Conservation (phyloP, 129 eudicot genomes). For the Deinandra increscens region DNA sequence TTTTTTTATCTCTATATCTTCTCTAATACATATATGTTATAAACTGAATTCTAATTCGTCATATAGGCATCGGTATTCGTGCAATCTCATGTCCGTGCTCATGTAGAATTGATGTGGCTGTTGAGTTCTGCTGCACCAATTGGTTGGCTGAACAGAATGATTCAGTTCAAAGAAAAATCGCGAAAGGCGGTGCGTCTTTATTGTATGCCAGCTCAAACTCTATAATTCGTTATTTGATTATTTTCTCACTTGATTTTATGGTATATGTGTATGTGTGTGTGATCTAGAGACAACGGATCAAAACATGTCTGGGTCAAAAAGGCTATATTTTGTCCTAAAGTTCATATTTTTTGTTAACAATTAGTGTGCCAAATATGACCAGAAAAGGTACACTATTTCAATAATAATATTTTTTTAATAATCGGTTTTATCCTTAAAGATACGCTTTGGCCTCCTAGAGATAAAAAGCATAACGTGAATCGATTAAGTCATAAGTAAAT, state of each 20-base stretch:
- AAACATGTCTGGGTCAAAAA: neutral
- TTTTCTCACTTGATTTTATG: slow-evolving; percentile 7
- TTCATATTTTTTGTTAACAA: neutral
- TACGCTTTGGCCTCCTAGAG: neutral
- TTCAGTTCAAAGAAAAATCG: slow-evolving; percentile 97
- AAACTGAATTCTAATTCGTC: slow-evolving; percentile 18
- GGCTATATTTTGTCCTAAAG: neutral
- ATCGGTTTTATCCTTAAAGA: neutral
- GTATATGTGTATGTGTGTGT: neutral
- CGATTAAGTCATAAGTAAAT: neutral
- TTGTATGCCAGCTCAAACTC: slow-evolving; percentile 54
- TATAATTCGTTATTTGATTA: slow-evolving; percentile 2
- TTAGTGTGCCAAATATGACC: neutral
- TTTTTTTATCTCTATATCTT: neutral
- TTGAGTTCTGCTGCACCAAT: slow-evolving; percentile 91
- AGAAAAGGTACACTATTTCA: neutral
- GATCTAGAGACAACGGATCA: neutral
- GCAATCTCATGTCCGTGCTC: slow-evolving; percentile 99
- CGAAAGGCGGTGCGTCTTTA: slow-evolving; percentile 85
- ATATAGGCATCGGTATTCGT: slow-evolving; percentile 89
- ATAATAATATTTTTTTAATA: neutral
- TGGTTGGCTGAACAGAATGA: slow-evolving; percentile 98
- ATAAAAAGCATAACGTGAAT: neutral
- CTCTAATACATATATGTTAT: neutral
- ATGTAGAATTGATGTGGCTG: slow-evolving; percentile 95